Evolutionary conservation across 208 protist species (phyloP).

Genomic region (Porcisia deanei): DNA sequence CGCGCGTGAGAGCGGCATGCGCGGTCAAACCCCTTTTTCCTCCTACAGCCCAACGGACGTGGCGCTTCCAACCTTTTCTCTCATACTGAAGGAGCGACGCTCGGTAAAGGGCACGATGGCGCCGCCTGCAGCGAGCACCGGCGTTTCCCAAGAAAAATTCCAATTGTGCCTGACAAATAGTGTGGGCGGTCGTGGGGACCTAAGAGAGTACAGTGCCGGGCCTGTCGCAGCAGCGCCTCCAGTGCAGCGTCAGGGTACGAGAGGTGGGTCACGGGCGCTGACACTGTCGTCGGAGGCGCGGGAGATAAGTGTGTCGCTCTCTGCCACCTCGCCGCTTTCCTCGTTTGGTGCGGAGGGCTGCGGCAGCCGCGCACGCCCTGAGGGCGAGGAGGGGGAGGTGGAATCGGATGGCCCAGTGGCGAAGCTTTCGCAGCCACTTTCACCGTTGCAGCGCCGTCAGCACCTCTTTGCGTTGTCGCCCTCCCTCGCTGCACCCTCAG

Average conservation of each 20-base stretch:
- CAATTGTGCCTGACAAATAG: neutral
- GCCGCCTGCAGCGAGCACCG: neutral
- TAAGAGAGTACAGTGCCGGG: neutral
- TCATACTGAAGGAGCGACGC: neutral
- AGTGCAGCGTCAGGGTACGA: neutral
- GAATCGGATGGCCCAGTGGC: neutral
- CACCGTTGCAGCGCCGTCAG: neutral
- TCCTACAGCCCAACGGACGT: constrained; percentile 10
- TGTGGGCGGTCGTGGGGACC: too few species aligned
- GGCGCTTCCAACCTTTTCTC: too few species aligned
- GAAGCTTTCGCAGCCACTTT: neutral
- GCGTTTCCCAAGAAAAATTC: neutral
- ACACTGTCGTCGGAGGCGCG: neutral
- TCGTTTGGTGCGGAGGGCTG: constrained; percentile 3
- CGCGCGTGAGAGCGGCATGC: constrained; percentile 3
- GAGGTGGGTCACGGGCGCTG: neutral
- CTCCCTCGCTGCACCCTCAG: constrained; percentile 8
- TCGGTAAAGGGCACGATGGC: neutral
- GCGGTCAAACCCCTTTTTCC: constrained; percentile 8
- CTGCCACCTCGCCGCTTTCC: constrained; percentile 12
- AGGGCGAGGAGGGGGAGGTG: neutral
- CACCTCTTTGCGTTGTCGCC: neutral
- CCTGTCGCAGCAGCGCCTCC: neutral
- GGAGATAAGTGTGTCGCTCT: constrained; percentile 20
- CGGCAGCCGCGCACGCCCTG: neutral